These are phyloP conservation scores for Colletotrichum destructivum DNA, from an alignment of 2,329 filamentous ascomycete species.

Conservation along the genomic window DNA sequence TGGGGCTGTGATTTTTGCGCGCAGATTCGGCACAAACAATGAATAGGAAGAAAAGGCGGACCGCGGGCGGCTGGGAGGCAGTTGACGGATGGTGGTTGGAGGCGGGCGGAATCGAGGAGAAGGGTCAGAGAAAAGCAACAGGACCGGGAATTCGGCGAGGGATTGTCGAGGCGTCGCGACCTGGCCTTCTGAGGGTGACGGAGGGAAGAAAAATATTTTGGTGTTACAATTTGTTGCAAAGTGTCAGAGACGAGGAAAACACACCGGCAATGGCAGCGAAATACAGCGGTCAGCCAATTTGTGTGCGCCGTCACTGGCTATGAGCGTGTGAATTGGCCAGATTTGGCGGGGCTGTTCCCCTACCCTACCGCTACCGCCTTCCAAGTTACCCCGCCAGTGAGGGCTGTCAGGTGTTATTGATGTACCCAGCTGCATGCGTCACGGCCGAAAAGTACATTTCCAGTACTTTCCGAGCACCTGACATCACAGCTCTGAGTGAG, in stretches of 20 bases:
- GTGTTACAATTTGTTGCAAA: constrained; percentile 28
- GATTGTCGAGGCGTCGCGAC: constrained; percentile 39
- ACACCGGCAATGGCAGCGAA: constrained; percentile 35
- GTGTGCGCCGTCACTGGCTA: constrained; percentile 41
- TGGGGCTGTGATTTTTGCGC: constrained; percentile 33
- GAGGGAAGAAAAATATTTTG: constrained; percentile 31
- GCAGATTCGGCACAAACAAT: constrained; percentile 20
- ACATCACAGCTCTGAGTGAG: constrained; percentile 30
- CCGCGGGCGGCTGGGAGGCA: background rate
- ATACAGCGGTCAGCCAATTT: constrained; percentile 44
- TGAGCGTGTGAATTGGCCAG: constrained; percentile 44
- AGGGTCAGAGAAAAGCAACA: constrained; percentile 16
- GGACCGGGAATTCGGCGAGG: constrained; percentile 29
- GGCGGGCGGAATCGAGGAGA: background rate
- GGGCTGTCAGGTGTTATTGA: constrained; percentile 9
- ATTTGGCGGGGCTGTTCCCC: constrained; percentile 42
- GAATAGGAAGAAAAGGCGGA: constrained; percentile 17
- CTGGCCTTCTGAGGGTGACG: constrained; percentile 36
- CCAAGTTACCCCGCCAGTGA: constrained; percentile 35
- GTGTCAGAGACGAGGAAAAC: constrained; percentile 26
- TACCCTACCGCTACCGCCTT: constrained; percentile 37
- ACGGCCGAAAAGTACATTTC: background rate
- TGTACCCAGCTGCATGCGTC: background rate
- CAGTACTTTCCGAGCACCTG: constrained; percentile 12
- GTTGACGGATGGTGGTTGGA: constrained; percentile 4